These are phyloP conservation scores for Oryza australiensis DNA, from an alignment of 176 grass and related monocot species.

Conservation along the genomic window DNA sequence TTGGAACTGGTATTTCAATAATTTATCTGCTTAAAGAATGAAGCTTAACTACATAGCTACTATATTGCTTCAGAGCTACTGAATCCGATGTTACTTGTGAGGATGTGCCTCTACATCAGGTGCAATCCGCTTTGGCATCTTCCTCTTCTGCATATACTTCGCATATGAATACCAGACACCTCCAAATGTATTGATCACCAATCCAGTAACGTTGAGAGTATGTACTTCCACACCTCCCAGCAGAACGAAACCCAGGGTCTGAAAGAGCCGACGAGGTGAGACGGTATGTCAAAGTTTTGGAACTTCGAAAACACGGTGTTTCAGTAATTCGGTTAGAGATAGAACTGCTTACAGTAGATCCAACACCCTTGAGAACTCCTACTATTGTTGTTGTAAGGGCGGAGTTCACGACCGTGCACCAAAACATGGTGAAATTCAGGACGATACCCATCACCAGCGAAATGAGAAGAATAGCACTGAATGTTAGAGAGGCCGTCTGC, in stretches of 20 bases:
- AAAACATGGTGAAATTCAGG: slow-evolving; percentile 96
- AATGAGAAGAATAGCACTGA: slow-evolving; percentile 60
- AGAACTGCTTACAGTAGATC: slow-evolving; percentile 57
- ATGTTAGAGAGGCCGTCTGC: slow-evolving; percentile 60
- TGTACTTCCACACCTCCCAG: slow-evolving; percentile 87
- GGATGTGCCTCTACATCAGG: slow-evolving; percentile 54
- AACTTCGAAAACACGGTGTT: background rate
- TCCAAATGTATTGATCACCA: slow-evolving; percentile 89
- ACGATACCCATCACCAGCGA: slow-evolving; percentile 88
- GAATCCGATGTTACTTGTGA: slow-evolving; percentile 44
- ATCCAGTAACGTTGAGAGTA: slow-evolving; percentile 70
- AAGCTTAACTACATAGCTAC: background rate
- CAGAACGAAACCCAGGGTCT: slow-evolving; percentile 92
- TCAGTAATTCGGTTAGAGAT: background rate
- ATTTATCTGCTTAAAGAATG: background rate
- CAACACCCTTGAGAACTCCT: slow-evolving; percentile 95
- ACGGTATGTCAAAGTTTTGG: background rate
- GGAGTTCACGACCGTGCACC: slow-evolving; percentile 96
- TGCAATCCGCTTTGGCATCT: slow-evolving; percentile 40
- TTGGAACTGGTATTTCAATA: background rate
- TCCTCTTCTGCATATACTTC: slow-evolving; percentile 86
- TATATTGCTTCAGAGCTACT: background rate
- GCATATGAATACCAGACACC: slow-evolving; percentile 94
- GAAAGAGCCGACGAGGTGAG: slow-evolving; percentile 12
- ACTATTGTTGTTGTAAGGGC: slow-evolving; percentile 96